Percentiles rank a stretch among this genome's conserved stretches.
phyloP scores from a whole-genome alignment of 1,139 yeast species.

The Blastobotrys serpentis region DNA sequence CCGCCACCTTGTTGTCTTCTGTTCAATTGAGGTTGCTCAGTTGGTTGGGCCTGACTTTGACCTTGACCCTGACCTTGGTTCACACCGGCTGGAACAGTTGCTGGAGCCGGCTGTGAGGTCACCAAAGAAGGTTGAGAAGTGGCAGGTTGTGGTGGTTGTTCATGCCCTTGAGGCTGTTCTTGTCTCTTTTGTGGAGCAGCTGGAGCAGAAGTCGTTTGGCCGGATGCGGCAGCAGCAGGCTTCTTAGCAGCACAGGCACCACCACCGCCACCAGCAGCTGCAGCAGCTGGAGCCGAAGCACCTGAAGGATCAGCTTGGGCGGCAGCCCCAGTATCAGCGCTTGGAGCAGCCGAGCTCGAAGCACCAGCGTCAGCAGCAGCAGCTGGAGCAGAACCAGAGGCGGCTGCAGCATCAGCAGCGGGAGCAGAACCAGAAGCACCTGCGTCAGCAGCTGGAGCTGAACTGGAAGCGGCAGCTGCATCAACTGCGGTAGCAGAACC shows the following conservation, averaged over 20 bases:
- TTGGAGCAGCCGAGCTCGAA: too few relatives aligned
- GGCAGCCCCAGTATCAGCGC: constrained; percentile 6
- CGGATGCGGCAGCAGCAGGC: background rate
- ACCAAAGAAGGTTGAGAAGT: constrained; percentile 4
- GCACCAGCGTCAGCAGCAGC: too few relatives aligned
- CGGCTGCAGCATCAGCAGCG: constrained; percentile 6
- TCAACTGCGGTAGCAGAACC: constrained; percentile 8
- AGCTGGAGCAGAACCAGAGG: constrained; percentile 7
- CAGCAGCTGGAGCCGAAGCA: constrained; percentile 7
- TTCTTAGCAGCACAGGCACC: constrained; percentile 1
- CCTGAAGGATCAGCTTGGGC: constrained; percentile 1
- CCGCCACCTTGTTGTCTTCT: constrained; percentile 4
- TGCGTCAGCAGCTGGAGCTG: too few relatives aligned
- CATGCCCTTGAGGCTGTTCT: background rate
- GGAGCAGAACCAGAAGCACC: background rate
- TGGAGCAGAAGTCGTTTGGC: background rate
- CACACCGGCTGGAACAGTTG: constrained; percentile 5
- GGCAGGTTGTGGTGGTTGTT: background rate
- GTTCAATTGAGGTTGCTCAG: background rate
- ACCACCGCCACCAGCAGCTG: too few relatives aligned
- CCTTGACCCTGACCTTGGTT: too few relatives aligned
- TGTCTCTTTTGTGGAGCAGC: constrained; percentile 1
- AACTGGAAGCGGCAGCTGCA: too few relatives aligned
- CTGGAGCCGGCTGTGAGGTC: background rate
- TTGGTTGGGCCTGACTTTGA: too few relatives aligned